Base-by-base conservation (phyloP, 441 rosid species). In the Eutrema salsugineum region DNA sequence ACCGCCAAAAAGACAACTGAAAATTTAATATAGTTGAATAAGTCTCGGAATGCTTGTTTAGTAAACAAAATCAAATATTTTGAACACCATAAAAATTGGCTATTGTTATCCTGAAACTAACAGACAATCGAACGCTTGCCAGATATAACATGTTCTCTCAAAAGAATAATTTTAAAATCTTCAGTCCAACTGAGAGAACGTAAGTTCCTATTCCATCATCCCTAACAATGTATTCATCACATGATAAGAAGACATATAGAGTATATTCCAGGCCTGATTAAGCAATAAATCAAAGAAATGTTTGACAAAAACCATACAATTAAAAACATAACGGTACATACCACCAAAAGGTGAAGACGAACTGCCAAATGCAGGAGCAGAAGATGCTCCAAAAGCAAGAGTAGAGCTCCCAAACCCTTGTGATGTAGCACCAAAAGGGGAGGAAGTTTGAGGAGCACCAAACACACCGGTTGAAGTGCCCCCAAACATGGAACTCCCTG, bases 401-500 rank as follows among this genome's bases (percentile, higher is more conserved):
- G 76, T 76, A 44, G 93, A 84, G 71, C 78, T 76, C 15, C 93
- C 97, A 79, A 93, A 88, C 39, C 89, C 83, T 35, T 89, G 88
- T 6, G 91, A 78, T 42, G 97, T 84, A 15, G 88, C 87, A 70
- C 95, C 97, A 82, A 95, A 95, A 46, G 91, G 92, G 8, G 97
- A 85, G n/a, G 97, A 83, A 42, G 90, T 19, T 70, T 80, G 93
- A 28, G 91, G 32, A 22, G 87, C 71, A 68, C 97, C 97, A 86
- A 95, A 93, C 77, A 88, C 88, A 24, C 98, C 97, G 8, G 97
- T 93, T 50, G 98, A 86, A 78, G 97, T 88, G 22, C 93, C 93
- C 39, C 98, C 98, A 59, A 95, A 91, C 20, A 88, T 65, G 42
- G 99, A 84, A 70, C 86, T 73, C 60, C 91, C 94, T 0, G 94